Evolutionary conservation across 345 rosid species (phyloP), one percentile per base, ranked within the genome.

Genomic region (Populus davidiana): DNA sequence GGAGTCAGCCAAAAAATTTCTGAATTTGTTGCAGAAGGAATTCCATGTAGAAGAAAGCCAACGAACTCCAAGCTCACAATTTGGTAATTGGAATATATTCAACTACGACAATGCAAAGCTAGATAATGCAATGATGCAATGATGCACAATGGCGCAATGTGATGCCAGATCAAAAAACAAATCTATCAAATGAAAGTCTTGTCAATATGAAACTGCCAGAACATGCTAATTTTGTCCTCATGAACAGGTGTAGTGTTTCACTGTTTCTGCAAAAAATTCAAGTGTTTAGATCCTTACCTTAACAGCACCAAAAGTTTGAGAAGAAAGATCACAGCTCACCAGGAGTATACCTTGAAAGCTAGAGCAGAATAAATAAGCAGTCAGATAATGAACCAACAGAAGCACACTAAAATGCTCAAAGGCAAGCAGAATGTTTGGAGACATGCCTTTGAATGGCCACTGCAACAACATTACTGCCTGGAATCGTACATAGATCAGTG

Each of bases 331-430:
- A 75, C 94, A 92, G 78, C 77, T 82, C 86, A 93, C 70, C 84
- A 96, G 76, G 79, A 89, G 44, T 77, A 96, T 82, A 79, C 96
- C 99, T 86, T 83, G 95, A 81, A 93, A 88, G 82, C 97, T 93
- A 82, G 81, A 83, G 67, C 54, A 67, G 44, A 50, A 76, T 50
- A 77, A 4, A 44, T 41, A 16, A 67, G 27, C 36, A 65, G 50
- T 81, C 80, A 77, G 27, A 80, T 74, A 56, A 71, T 71, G 52
- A 74, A 63, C 11, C 35, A 41, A 56, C 38, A 39, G n/a, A 74
- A 12, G 31, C 52, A 41, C 41, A 27, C 61, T 27, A 20, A 27
- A 69, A 71, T 66, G 25, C 71, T 31, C 56, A n/a, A 16, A 66
- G 54, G n/a, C 6, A 61, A 70, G 71, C 38, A 67, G 39, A 71